These are phyloP conservation scores for Fraxinus greggii DNA, from an alignment of 305 asterid species.

Conservation along the genomic window DNA sequence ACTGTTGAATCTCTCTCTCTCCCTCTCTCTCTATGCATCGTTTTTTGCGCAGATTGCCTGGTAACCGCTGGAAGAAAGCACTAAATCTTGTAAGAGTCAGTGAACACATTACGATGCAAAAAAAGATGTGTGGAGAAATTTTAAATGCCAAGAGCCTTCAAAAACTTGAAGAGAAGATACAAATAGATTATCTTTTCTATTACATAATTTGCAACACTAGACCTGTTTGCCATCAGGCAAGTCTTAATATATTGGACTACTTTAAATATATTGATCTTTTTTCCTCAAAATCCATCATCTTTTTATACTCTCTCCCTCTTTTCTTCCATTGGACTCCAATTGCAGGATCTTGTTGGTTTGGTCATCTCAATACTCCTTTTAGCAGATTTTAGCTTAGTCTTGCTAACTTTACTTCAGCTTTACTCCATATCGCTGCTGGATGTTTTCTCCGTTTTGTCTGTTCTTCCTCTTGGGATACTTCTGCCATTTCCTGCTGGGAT, in stretches of 20 bases:
- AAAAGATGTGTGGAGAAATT: conserved; percentile 55
- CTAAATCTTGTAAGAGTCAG: conserved; percentile 68
- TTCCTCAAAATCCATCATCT: not conserved
- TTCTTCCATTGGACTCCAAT: conserved; percentile 18
- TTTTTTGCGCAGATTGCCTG: conserved; percentile 54
- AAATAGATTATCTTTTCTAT: conserved; percentile 50
- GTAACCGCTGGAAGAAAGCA: conserved; percentile 74
- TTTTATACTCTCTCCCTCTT: conserved; percentile 19
- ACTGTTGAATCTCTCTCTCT: not conserved
- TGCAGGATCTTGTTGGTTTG: conserved; percentile 91
- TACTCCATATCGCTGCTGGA: conserved; percentile 68
- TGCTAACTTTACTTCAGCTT: conserved; percentile 80
- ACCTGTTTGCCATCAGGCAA: conserved; percentile 88
- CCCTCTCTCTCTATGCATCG: not conserved
- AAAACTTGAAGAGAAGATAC: conserved; percentile 52
- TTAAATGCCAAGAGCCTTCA: conserved; percentile 50
- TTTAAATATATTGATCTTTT: not conserved
- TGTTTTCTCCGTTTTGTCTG: conserved; percentile 56
- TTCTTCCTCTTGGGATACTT: conserved; percentile 81
- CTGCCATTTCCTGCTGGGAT: conserved; percentile 91
- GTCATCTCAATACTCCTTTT: conserved; percentile 70
- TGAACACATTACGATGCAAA: conserved; percentile 56
- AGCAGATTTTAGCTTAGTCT: conserved; percentile 86
- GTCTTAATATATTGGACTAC: conserved; percentile 7
- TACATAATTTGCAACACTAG: conserved; percentile 57